Evolutionary conservation across 306 rosid genomes (phyloP), one percentile per base, ranked within the genome.

Genomic region (Prunus salicina): DNA sequence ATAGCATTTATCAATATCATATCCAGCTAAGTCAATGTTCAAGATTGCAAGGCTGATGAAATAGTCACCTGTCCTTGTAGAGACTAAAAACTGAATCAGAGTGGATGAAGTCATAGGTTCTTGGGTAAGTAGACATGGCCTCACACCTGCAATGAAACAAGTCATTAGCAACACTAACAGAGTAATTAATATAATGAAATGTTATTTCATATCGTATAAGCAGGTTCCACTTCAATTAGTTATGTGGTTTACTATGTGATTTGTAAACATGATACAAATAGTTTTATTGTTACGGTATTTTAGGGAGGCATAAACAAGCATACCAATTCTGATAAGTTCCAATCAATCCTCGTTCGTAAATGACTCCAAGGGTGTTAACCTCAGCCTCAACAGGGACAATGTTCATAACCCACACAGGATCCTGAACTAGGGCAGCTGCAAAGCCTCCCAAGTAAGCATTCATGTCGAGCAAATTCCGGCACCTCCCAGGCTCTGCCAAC

Each of bases 251-350:
- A 6, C 15, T 24, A 1, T 15, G 13, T 25, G 19, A 6, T 12
- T 16, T 3, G 67, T 63, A 63, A 30, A 63, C 30, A 18, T 6
- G 13, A 24, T 63, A 13, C 22, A 63, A 15, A 62, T 62, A 28
- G 43, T 14, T 62, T 62, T 28, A 28, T 18, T 16, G 12, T n/a
- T 8, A 19, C 12, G 3, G 9, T 19, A 64, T 24, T 24, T 16
- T 32, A 7, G 18, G 43, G 3, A 7, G 43, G 2, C 9, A 7
- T 38, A 1, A 28, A 27, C 52, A 27, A 1, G 30, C 79, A 64
- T 87, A 93, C 99, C 99, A 96, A 67, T 88, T 90, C 19, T 96
- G 99, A 73, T 91, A 96, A 58, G 98, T 92, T 81, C 99, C 99
- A 15, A 96, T 89, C 62, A 92, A 78, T 70, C 99, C 99, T 25